A percentile compares a stretch with the other conserved stretches of the same genome.
phyloP scores from a whole-genome alignment of 2,329 filamentous ascomycete genomes.

The Apiospora aurea region DNA sequence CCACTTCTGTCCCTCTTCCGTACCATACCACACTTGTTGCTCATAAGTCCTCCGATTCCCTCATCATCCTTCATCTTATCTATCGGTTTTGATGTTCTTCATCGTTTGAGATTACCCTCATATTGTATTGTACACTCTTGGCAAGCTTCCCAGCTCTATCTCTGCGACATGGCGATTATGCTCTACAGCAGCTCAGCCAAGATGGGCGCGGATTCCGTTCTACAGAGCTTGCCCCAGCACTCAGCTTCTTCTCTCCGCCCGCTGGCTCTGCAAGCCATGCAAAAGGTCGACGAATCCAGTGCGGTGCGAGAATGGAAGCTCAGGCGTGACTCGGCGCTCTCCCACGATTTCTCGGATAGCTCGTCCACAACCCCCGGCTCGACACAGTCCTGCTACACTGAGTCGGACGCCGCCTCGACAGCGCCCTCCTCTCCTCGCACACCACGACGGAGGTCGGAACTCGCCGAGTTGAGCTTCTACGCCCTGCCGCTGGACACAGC shows the following conservation, averaged over 20 bases:
- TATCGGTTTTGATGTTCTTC: neutral
- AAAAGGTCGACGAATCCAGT: conserved; percentile 10
- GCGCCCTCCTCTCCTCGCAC: conserved; percentile 33
- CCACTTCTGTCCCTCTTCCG: conserved; percentile 30
- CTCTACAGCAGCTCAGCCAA: conserved; percentile 29
- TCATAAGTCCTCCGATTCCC: conserved; percentile 27
- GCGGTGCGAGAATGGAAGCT: neutral
- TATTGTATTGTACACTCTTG: conserved; percentile 26
- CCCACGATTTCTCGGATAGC: conserved; percentile 25
- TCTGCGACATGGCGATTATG: conserved; percentile 27
- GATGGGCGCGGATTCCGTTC: conserved; percentile 27
- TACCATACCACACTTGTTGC: conserved; percentile 27
- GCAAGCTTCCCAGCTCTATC: conserved; percentile 1
- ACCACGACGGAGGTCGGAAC: conserved; percentile 26
- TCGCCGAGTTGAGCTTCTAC: conserved; percentile 26
- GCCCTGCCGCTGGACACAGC: neutral
- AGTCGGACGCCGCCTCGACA: conserved; percentile 30
- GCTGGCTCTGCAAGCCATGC: conserved; percentile 16
- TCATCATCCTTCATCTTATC: conserved; percentile 32
- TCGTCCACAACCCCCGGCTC: conserved; percentile 33
- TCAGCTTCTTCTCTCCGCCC: conserved; percentile 14
- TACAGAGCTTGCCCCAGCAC: conserved; percentile 16
- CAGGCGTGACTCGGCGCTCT: neutral
- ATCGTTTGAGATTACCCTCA: conserved; percentile 24
- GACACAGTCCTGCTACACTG: conserved; percentile 30